phyloP scores from a whole-genome alignment of 179 eudicot genomes.

The Spergularia azorica region DNA sequence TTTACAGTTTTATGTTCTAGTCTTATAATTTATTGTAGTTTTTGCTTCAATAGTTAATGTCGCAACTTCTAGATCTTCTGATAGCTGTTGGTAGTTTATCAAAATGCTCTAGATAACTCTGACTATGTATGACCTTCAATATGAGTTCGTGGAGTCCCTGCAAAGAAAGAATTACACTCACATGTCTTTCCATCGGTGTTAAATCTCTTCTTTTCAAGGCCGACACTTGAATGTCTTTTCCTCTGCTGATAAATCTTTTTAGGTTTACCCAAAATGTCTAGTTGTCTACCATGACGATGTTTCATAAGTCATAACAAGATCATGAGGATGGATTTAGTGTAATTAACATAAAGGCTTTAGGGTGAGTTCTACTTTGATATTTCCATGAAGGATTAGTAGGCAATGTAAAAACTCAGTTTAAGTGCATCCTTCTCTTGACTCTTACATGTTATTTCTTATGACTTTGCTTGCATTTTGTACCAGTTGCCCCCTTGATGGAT shows the following conservation, averaged over 20 bases:
- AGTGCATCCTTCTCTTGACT: background rate
- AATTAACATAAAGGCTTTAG: background rate
- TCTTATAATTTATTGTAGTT: background rate
- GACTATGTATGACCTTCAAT: background rate
- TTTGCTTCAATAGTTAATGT: background rate
- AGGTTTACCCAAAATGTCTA: background rate
- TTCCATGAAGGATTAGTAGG: background rate
- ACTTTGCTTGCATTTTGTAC: no score
- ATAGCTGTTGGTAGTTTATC: background rate
- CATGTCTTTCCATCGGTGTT: background rate
- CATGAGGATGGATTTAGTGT: background rate
- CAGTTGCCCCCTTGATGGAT: background rate
- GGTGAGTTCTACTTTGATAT: background rate
- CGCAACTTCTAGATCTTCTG: background rate
- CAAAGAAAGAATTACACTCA: no score
- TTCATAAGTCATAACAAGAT: background rate
- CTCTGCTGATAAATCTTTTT: background rate
- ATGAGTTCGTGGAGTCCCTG: conserved; percentile 1
- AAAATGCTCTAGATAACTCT: background rate
- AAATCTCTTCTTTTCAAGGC: background rate
- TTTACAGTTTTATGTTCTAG: background rate
- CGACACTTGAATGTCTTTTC: background rate
- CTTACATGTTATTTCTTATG: no score
- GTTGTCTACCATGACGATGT: background rate
- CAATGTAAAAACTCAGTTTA: no score